Base-by-base conservation (phyloP, 2,329 filamentous ascomycete genomes). In the Coleophoma eucalyptorum region DNA sequence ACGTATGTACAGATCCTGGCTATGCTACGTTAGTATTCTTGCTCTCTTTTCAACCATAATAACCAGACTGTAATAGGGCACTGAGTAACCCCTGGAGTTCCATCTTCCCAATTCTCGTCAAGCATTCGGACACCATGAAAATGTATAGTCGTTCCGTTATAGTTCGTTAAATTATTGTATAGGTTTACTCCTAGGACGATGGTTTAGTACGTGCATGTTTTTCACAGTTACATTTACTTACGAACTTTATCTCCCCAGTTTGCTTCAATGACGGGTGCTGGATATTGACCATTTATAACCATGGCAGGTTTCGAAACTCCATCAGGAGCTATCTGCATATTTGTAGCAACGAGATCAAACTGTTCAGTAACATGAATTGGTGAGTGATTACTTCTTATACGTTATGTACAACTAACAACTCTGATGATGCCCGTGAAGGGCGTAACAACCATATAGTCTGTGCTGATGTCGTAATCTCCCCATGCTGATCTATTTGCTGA, bases 111-210 rank as follows among this genome's bases (percentile, higher is more conserved):
- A 15, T 31, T 31, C 13, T 40, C 46, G 20, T 35, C 33, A 18
- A 45, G 26, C 16, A 45, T 40, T 4, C 41, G 20, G 20, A 50
- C 31, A 15, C 48, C 48, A 20, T 50, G 48, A 40, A 40, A 50
- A 34, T 51, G 45, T 10, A 44, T 49, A 7, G 50, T 20, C 5
- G 50, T 49, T 32, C 46, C 50, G 20, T 50, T 49, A 26, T 50
- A 18, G 26, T 46, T 60, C 11, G 64, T 63, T 8, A 53, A 19
- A 8, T 47, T 50, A 21, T 53, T 53, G 43, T 46, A 26, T 10
- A 53, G 47, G 16, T 47, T 50, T 21, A 53, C 46, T 32, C 48
- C 43, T 43, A 12, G 12, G 34, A 11, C 26, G 26, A 37, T 16
- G n/a, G n/a, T n/a, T 16, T 35, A 12, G 12, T 10, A 37, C 16